Conservation (phyloP, 2,329 filamentous ascomycete genomes). For the Paracoccidioides brasiliensis region DNA sequence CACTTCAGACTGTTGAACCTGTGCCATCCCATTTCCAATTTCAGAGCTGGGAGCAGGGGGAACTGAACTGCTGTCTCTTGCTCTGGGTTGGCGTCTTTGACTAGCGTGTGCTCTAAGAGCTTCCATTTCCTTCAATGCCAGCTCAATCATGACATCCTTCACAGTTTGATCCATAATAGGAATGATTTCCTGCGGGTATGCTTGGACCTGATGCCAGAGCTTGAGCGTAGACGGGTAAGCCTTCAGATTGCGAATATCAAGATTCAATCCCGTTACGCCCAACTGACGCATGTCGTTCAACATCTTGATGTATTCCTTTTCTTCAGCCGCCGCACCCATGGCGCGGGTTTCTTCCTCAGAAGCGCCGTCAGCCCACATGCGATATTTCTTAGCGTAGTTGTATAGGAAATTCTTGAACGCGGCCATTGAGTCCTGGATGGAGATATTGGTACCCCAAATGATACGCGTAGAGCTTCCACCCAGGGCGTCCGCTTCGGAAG, state of each 20-base stretch:
- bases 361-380: conserved; percentile 78
- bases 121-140: conserved; percentile 68
- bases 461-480: conserved; percentile 70
- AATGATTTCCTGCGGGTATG: conserved; percentile 91
- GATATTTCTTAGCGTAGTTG: conserved; percentile 88
- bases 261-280: conserved; percentile 69
- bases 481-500: conserved; percentile 79
- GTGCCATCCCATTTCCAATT: conserved; percentile 38
- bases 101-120: conserved; percentile 46
- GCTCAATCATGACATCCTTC: conserved; percentile 83
- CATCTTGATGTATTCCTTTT: conserved; percentile 71
- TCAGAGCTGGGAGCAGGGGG: conserved; percentile 72
- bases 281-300: conserved; percentile 84
- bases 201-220: conserved; percentile 87
- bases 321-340: conserved; percentile 55
- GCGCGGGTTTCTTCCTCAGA: conserved; percentile 59
- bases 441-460: conserved; percentile 97
- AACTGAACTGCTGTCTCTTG: conserved; percentile 53
- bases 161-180: conserved; percentile 91
- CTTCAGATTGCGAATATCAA: conserved; percentile 81
- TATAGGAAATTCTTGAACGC: conserved; percentile 84
- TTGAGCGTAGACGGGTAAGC: conserved; percentile 86
- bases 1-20: conserved; percentile 32
- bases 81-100: conserved; percentile 34
- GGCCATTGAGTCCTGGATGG: conserved; percentile 75